These are phyloP conservation scores for Musa beccarii DNA, from an alignment of 176 grass and related monocot species.

Conservation along the genomic window DNA sequence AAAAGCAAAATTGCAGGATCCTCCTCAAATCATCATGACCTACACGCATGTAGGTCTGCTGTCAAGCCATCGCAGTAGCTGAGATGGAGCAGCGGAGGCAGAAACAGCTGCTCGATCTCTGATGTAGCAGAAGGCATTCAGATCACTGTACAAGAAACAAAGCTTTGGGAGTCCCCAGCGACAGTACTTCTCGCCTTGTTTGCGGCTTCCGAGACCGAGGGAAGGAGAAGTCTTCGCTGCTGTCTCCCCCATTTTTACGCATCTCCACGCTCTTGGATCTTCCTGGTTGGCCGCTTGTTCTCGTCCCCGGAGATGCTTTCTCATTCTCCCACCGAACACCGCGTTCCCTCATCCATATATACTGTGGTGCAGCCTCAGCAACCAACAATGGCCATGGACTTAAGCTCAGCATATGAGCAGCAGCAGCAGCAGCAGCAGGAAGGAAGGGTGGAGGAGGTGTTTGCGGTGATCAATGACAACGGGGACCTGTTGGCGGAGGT, in stretches of 20 bases:
- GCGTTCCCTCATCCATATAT: neutral
- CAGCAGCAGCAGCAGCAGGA: neutral
- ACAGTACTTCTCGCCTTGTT: neutral
- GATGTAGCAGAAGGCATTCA: too few relatives aligned
- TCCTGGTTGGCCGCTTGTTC: neutral
- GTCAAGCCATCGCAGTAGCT: too few relatives aligned
- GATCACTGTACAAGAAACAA: too few relatives aligned
- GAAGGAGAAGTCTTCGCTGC: neutral
- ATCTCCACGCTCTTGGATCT: neutral
- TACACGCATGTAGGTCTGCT: too few relatives aligned
- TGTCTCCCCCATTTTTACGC: neutral
- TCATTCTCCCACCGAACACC: neutral
- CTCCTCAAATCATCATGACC: too few relatives aligned
- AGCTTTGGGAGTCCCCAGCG: too few relatives aligned
- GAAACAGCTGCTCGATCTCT: too few relatives aligned
- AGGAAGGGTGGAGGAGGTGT: neutral
- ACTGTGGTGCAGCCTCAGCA: too few relatives aligned
- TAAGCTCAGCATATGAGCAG: neutral
- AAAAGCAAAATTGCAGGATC: too few relatives aligned
- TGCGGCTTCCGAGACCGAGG: neutral
- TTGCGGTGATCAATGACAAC: constrained; percentile 15
- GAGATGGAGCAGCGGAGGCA: too few relatives aligned
- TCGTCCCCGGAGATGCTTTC: neutral
- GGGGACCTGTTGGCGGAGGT: constrained; percentile 20
- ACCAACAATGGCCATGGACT: neutral